A percentile compares a stretch with the other conserved stretches of the same genome.
These are phyloP conservation scores for Tritrichomonas foetus DNA, from an alignment of 208 protist species.

Conservation along the genomic window DNA sequence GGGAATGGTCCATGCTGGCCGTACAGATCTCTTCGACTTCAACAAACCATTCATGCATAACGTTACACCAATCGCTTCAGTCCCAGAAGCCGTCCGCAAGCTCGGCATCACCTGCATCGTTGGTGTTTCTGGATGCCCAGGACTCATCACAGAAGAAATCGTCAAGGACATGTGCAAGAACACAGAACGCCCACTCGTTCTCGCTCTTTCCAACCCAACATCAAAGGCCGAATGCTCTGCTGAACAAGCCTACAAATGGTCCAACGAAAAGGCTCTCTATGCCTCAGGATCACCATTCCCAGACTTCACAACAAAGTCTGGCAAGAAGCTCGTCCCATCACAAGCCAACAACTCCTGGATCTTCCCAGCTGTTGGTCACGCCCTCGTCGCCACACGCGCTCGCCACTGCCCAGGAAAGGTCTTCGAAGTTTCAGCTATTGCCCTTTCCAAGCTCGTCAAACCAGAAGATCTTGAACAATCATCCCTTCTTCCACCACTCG, in stretches of 20 bases:
- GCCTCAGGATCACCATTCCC: slow-evolving; percentile 17
- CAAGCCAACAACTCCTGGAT: slow-evolving; percentile 38
- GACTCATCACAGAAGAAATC: slow-evolving; percentile 34
- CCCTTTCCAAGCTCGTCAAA: background rate
- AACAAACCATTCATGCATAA: slow-evolving; percentile 37
- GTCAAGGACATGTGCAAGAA: background rate
- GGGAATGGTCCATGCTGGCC: background rate
- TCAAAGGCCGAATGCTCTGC: background rate
- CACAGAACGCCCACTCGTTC: background rate
- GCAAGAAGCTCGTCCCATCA: background rate
- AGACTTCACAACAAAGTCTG: background rate
- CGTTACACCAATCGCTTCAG: background rate
- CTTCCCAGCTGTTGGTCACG: slow-evolving; percentile 35
- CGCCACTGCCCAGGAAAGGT: slow-evolving; percentile 29
- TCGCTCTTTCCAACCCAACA: slow-evolving; percentile 39
- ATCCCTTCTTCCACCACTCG: background rate
- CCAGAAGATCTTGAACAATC: background rate
- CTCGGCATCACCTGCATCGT: background rate
- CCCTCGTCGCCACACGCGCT: background rate
- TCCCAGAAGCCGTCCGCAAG: background rate
- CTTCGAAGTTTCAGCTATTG: background rate
- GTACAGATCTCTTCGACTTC: slow-evolving; percentile 4
- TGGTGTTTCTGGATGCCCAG: slow-evolving; percentile 17
- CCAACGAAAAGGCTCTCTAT: slow-evolving; percentile 20
- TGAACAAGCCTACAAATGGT: slow-evolving; percentile 12